phyloP scores from a whole-genome alignment of 164 flowering plant genomes.

The Protea cynaroides region DNA sequence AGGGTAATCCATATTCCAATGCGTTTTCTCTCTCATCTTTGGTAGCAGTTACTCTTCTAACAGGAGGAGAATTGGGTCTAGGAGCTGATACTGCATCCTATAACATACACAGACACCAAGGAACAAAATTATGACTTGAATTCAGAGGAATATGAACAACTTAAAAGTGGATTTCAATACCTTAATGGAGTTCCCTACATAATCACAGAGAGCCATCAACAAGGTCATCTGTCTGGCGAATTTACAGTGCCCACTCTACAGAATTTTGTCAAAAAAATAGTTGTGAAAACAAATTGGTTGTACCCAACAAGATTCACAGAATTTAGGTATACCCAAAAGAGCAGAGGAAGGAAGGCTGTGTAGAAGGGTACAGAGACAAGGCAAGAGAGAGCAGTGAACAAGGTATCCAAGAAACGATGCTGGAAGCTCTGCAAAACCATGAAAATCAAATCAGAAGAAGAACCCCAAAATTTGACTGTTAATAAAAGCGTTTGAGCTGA shows the following conservation, averaged over 20 bases:
- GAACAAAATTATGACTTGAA: neutral
- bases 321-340: slow-evolving; percentile 98
- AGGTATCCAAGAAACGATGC: slow-evolving; percentile 55
- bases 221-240: slow-evolving; percentile 98
- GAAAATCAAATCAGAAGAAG: neutral
- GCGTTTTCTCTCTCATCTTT: slow-evolving; percentile 93
- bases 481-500: slow-evolving; percentile 9
- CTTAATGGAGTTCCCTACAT: slow-evolving; percentile 79
- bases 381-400: slow-evolving; percentile 80
- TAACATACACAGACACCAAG: neutral
- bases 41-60: slow-evolving; percentile 82
- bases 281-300: neutral
- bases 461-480: neutral
- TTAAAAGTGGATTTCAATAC: slow-evolving; percentile 32
- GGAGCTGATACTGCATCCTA: slow-evolving; percentile 96
- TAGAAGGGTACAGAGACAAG: slow-evolving; percentile 98
- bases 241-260: slow-evolving; percentile 95
- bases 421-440: slow-evolving; percentile 60
- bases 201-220: slow-evolving; percentile 94
- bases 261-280: slow-evolving; percentile 11
- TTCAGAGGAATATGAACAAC: neutral
- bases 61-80: slow-evolving; percentile 85
- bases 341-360: slow-evolving; percentile 91
- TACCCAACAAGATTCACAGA: neutral
- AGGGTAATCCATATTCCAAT: slow-evolving; percentile 93